Percentiles rank a stretch among this genome's conserved stretches.
phyloP scores from a whole-genome alignment of 495 filamentous ascomycete genomes.

The Neurospora sp. region DNA sequence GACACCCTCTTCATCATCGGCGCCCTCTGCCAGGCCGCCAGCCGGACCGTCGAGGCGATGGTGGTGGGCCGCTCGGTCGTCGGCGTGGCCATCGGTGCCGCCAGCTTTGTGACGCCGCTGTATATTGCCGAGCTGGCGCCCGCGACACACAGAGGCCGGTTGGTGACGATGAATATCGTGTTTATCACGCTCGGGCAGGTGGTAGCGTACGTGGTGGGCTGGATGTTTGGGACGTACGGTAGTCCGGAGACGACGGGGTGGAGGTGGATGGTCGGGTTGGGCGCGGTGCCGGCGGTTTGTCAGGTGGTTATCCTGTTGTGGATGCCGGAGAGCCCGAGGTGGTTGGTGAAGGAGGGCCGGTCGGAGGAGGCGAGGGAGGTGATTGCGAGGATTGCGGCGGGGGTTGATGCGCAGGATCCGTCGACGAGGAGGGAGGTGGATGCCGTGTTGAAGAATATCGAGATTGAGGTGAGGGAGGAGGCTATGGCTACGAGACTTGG shows the following conservation, averaged over 20 bases:
- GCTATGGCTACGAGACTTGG: constrained; percentile 35
- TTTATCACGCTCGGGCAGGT: constrained; percentile 82
- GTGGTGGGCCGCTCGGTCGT: constrained; percentile 70
- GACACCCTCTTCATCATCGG: constrained; percentile 69
- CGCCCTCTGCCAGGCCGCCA: constrained; percentile 58
- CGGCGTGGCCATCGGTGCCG: constrained; percentile 71
- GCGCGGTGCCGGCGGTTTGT: constrained; percentile 62
- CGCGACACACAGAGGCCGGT: constrained; percentile 56
- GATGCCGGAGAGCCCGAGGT: constrained; percentile 81
- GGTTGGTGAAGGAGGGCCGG: constrained; percentile 62
- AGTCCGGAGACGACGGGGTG: constrained; percentile 47
- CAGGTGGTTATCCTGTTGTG: constrained; percentile 54
- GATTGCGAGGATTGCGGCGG: constrained; percentile 44
- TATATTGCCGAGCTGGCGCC: constrained; percentile 84
- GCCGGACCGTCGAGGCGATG: constrained; percentile 58
- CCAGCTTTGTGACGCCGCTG: constrained; percentile 72
- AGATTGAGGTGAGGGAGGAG: constrained; percentile 59
- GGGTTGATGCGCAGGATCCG: neutral
- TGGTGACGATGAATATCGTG: constrained; percentile 70
- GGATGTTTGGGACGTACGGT: constrained; percentile 47
- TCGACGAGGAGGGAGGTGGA: constrained; percentile 36
- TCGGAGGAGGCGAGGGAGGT: constrained; percentile 50
- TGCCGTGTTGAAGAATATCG: constrained; percentile 51
- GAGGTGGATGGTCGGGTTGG: constrained; percentile 86
- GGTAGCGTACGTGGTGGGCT: constrained; percentile 71